Percentiles rank a stretch among this genome's conserved stretches.
Conservation (phyloP, 352 stramenopile genomes). For the Pythium monospermum region DNA sequence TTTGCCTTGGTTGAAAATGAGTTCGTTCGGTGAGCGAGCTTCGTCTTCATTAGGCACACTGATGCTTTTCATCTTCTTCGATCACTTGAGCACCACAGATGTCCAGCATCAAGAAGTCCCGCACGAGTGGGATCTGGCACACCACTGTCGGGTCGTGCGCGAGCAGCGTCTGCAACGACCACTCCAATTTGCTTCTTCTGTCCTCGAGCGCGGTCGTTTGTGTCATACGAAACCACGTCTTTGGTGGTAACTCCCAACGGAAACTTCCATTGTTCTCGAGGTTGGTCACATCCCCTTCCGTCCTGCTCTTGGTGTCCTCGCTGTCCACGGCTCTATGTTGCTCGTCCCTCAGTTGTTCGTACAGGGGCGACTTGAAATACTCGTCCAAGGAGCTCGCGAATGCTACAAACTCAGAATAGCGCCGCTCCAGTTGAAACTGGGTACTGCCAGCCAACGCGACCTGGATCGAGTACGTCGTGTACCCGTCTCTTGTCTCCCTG, state of each 20-base stretch:
- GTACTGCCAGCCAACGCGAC: slow-evolving; percentile 34
- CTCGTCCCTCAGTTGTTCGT: slow-evolving; percentile 11
- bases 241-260: slow-evolving; percentile 61
- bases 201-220: slow-evolving; percentile 56
- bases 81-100: slow-evolving; percentile 68
- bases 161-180: slow-evolving; percentile 45
- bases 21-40: background rate
- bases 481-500: slow-evolving; percentile 58
- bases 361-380: slow-evolving; percentile 24
- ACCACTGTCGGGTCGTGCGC: slow-evolving; percentile 30
- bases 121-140: slow-evolving; percentile 43
- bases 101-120: slow-evolving; percentile 81
- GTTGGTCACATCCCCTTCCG: background rate
- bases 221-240: slow-evolving; percentile 77
- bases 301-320: slow-evolving; percentile 11
- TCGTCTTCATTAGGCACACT: slow-evolving; percentile 21
- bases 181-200: slow-evolving; percentile 50
- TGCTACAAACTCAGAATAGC: slow-evolving; percentile 75
- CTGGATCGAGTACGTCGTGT: slow-evolving; percentile 55
- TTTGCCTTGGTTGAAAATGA: too few species aligned
- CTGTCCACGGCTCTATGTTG: slow-evolving; percentile 10
- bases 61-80: slow-evolving; percentile 44
- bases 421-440: slow-evolving; percentile 56
- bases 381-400: slow-evolving; percentile 43
- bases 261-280: too few species aligned